These are phyloP conservation scores for Dittrichia graveolens DNA, from an alignment of 129 eudicot species.

Conservation along the genomic window DNA sequence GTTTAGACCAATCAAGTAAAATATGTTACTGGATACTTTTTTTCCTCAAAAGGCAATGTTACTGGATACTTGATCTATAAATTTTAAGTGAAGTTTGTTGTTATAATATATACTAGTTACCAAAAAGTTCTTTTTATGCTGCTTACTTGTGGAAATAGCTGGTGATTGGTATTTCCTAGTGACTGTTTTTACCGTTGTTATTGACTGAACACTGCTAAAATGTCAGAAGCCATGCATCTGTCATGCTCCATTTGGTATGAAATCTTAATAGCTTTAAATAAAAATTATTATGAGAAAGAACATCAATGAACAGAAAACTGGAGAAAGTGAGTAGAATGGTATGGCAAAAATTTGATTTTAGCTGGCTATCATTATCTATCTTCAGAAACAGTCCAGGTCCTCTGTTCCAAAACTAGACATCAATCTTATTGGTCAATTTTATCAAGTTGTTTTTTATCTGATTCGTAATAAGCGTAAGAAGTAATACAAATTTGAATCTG, in stretches of 20 bases:
- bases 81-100: background rate
- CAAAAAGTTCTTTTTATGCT: background rate
- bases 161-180: background rate
- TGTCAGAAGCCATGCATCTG: constrained; percentile 15
- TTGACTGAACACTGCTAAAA: constrained; percentile 12
- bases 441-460: constrained; percentile 4
- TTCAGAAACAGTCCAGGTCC: constrained; percentile 32
- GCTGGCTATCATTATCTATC: constrained; percentile 4
- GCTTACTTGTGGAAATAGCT: background rate
- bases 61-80: too few species aligned
- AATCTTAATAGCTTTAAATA: constrained; percentile 11
- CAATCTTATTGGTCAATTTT: constrained; percentile 18
- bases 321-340: constrained; percentile 24
- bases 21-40: too few species aligned
- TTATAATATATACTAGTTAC: background rate
- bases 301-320: constrained; percentile 28
- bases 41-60: too few species aligned
- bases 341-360: constrained; percentile 30
- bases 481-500: too few species aligned
- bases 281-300: constrained; percentile 7
- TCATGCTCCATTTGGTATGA: constrained; percentile 30
- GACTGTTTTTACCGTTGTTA: constrained; percentile 21
- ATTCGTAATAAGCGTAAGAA: background rate
- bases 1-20: too few species aligned
- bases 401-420: constrained; percentile 27